Percentiles rank a stretch among this genome's conserved stretches.
These are phyloP conservation scores for Apiotrichum veenhuisii DNA, from an alignment of 1,284 basidiomycete species.

Conservation along the genomic window DNA sequence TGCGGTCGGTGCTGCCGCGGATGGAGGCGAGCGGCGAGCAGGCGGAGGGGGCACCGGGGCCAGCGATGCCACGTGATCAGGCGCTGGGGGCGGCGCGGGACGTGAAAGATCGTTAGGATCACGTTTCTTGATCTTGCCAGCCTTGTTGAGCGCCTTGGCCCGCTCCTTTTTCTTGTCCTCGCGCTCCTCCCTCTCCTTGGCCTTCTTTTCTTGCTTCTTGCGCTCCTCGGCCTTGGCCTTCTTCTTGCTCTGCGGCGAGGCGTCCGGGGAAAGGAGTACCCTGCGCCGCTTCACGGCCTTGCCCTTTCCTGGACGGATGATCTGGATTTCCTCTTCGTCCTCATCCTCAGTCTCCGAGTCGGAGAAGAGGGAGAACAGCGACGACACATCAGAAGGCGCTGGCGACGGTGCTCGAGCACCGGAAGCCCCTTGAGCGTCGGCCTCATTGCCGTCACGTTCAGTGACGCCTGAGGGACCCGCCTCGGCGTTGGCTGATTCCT, in stretches of 20 bases:
- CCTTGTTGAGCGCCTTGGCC: not conserved
- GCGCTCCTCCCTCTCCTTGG: not conserved
- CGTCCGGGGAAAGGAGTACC: not conserved
- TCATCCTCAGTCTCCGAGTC: conserved; percentile 1
- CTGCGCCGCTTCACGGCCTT: not conserved
- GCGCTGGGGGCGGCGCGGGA: not conserved
- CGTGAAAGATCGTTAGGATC: not conserved
- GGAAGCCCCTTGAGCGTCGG: too few relatives aligned
- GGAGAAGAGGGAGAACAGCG: not conserved
- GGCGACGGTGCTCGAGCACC: not conserved
- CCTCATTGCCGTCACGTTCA: not conserved
- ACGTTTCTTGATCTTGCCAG: not conserved
- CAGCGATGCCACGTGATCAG: not conserved
- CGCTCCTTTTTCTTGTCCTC: not conserved
- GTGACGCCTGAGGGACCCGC: not conserved
- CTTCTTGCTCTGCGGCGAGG: not conserved
- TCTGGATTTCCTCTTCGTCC: not conserved
- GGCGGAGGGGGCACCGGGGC: not conserved
- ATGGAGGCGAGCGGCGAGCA: not conserved
- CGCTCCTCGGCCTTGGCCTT: not conserved
- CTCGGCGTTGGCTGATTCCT: not conserved
- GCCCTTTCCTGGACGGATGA: not conserved
- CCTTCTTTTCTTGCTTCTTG: not conserved
- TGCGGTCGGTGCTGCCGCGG: not conserved
- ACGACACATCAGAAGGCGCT: not conserved